Evolutionary conservation across 345 rosid species (phyloP).

Genomic region (Salix exigua): DNA sequence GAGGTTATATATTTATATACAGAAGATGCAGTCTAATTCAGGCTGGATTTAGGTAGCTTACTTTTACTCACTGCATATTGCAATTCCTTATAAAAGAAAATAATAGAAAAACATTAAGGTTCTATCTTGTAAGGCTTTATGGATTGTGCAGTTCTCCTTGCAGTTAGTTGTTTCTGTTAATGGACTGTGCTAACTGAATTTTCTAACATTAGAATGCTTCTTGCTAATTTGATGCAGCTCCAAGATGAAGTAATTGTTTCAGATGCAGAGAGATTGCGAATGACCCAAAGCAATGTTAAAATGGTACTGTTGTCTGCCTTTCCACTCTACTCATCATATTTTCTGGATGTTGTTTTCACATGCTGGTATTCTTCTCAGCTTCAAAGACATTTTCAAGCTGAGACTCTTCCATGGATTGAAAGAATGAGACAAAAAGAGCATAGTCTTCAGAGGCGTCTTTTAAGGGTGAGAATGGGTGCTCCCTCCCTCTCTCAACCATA

Average conservation of each 20-base stretch:
- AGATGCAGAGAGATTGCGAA: conserved; percentile 86
- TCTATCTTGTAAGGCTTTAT: not conserved
- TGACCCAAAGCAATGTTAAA: conserved; percentile 87
- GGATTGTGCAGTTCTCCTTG: not conserved
- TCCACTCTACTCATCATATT: not conserved
- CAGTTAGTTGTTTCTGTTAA: not conserved
- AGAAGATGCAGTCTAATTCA: not conserved
- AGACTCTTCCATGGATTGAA: conserved; percentile 81
- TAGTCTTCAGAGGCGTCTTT: conserved; percentile 86
- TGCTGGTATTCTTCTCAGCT: conserved; percentile 46
- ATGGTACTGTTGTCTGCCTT: conserved; percentile 42
- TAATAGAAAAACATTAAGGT: not conserved
- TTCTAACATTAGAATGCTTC: conserved; percentile 4
- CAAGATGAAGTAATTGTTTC: conserved; percentile 68
- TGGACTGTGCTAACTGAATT: conserved; percentile 2
- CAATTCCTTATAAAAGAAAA: not conserved
- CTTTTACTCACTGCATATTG: not conserved
- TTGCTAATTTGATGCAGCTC: conserved; percentile 41
- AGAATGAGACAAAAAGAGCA: conserved; percentile 92
- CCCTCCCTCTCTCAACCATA: not conserved
- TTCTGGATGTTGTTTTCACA: conserved; percentile 18
- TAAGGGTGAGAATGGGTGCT: conserved; percentile 49
- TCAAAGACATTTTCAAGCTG: conserved; percentile 97
- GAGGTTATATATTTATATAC: not conserved
- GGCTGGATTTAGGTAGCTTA: not conserved